Conservation (phyloP, 2,329 filamentous ascomycete genomes). For the Fusarium sp. region DNA sequence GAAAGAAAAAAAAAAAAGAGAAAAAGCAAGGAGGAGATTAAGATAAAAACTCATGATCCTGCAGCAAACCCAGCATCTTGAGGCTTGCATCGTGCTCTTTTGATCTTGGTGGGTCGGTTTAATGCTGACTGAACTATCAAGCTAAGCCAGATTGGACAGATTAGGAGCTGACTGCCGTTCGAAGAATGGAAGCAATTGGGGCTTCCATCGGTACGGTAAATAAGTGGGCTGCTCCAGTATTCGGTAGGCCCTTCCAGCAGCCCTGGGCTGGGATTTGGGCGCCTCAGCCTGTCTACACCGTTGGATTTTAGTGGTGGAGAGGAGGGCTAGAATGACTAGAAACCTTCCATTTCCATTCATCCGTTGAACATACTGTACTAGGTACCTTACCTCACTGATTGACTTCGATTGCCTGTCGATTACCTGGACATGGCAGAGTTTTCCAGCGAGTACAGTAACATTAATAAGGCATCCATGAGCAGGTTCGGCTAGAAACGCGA, state of each 20-base stretch:
- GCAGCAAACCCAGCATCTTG: constrained; percentile 15
- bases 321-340: constrained; percentile 14
- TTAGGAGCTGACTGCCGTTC: constrained; percentile 25
- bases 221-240: neutral
- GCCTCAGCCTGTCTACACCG: constrained; percentile 8
- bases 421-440: neutral
- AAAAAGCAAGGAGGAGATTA: constrained; percentile 8
- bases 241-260: neutral
- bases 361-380: neutral
- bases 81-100: constrained; percentile 5
- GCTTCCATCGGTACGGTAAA: constrained; percentile 23
- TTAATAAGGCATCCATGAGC: neutral
- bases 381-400: neutral
- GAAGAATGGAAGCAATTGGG: constrained; percentile 19
- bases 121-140: constrained; percentile 13
- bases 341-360: neutral
- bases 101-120: constrained; percentile 20
- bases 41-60: constrained; percentile 19
- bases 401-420: neutral
- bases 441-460: neutral
- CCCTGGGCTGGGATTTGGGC: neutral
- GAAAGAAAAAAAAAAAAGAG: too few relatives aligned
- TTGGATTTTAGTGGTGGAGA: constrained; percentile 22
- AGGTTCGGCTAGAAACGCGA: constrained; percentile 24
- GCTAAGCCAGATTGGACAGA: constrained; percentile 26